Evolutionary conservation across 345 rosid species (phyloP).

Genomic region (Syzygium jambos): DNA sequence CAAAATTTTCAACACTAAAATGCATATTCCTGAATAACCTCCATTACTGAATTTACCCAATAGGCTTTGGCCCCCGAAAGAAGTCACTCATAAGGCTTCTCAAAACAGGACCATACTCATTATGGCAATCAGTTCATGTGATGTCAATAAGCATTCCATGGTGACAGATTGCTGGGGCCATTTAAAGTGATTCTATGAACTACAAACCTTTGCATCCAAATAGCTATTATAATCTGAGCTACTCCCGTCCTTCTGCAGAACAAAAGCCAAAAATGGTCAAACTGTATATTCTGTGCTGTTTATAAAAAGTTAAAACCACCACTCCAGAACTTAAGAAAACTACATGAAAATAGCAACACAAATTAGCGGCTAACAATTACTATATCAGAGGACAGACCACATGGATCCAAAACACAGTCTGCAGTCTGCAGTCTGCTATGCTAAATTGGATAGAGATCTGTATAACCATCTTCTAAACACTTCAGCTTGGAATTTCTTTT

Average conservation of each 20-base stretch:
- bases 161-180: background rate
- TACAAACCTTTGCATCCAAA: slow-evolving; percentile 81
- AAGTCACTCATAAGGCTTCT: background rate
- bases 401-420: background rate
- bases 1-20: background rate
- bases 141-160: background rate
- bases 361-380: background rate
- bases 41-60: background rate
- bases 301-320: background rate
- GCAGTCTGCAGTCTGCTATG: background rate
- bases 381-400: background rate
- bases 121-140: background rate
- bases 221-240: slow-evolving; percentile 79
- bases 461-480: background rate
- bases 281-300: background rate
- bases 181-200: background rate
- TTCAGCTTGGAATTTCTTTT: background rate
- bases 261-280: slow-evolving; percentile 14
- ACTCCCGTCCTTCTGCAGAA: slow-evolving; percentile 73
- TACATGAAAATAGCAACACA: background rate
- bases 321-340: background rate
- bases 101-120: background rate
- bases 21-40: background rate
- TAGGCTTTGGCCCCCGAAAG: background rate
- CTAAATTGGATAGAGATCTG: background rate